Conservation (phyloP, 2,329 filamentous ascomycete species). For the Tolypocladium paradoxum region DNA sequence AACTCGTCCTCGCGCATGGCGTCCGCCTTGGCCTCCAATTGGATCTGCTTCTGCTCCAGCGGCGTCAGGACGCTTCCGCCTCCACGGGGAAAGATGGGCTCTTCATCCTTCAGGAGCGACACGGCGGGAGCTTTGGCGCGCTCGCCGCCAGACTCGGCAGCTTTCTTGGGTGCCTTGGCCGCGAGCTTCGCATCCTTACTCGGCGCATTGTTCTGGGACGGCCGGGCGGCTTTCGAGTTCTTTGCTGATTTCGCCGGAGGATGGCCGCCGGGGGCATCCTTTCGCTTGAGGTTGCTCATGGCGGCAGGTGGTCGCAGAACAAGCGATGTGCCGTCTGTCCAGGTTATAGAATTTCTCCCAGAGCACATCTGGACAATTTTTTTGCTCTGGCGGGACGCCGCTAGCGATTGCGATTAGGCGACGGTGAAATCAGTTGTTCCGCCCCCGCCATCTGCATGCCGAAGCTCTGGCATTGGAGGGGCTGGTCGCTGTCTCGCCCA, state of each 20-base stretch:
- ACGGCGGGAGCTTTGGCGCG: constrained; percentile 25
- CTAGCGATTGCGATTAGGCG: constrained; percentile 16
- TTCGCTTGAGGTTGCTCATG: constrained; percentile 49
- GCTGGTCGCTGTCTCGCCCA: neutral
- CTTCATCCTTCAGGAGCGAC: constrained; percentile 59
- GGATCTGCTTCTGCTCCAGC: constrained; percentile 91
- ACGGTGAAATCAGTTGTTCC: constrained; percentile 2
- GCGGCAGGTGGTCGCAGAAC: constrained; percentile 15
- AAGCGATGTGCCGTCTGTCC: neutral
- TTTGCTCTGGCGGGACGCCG: constrained; percentile 17
- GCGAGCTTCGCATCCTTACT: constrained; percentile 18
- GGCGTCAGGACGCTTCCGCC: constrained; percentile 85
- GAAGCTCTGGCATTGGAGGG: neutral
- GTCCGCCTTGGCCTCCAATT: constrained; percentile 85
- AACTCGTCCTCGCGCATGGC: constrained; percentile 78
- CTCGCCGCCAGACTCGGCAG: constrained; percentile 16
- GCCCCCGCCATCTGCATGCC: too few relatives aligned
- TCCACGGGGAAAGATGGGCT: constrained; percentile 83
- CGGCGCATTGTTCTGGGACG: constrained; percentile 32
- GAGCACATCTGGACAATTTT: constrained; percentile 14
- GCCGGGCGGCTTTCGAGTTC: constrained; percentile 31
- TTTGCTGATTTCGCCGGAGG: constrained; percentile 38
- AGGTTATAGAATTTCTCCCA: constrained; percentile 1
- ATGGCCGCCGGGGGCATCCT: constrained; percentile 43
- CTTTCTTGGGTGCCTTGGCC: constrained; percentile 18